Evolutionary conservation across 352 stramenopile genomes (phyloP), one percentile per base, ranked within the genome.

Genomic region (Phytopythium oedochilum): DNA sequence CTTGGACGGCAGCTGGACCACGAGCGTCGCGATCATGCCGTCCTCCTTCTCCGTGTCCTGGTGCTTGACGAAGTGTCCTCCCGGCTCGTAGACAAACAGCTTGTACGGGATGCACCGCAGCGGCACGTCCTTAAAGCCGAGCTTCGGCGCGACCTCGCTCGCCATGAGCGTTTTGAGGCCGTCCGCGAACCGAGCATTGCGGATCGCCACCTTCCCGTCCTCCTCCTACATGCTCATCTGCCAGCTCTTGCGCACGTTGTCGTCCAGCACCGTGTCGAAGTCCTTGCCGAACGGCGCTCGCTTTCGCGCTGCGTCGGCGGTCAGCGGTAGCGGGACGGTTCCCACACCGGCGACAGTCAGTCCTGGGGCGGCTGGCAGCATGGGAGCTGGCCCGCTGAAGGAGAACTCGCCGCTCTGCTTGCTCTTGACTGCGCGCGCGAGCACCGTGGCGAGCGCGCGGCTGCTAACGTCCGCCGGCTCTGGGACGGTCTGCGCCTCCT

Each of bases 1-100:
- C n/a, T 28, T 15, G 7, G 59, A 63, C 1, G 75, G 68, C 1
- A 76, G 52, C 35, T 77, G 61, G 5, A 86, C n/a, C 18, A 84
- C 59, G 11, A 87, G 46, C 18, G 71, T 84, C 2, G 69, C 73
- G 29, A 81, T 75, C 76, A 75, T 81, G 14, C 68, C 71, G 9
- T 63, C 63, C 38, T 87, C 55, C 29, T 84, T 83, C 62, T 87
- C 73, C 5, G 65, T 73, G 58, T 79, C 71, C 42, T 72, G 62
- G 46, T 84, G 69, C 10, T 65, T 66, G 2, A 61, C 34, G 51
- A 78, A 84, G 39, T 77, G 69, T 34, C 71, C 61, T 36, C 60
- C 70, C 47, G 65, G 15, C 39, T 66, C 73, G 34, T 83, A 83
- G 17, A 85, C 48, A 15, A 84, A 44, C 29, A 84, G n/a, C 53